phyloP scores from a whole-genome alignment of 495 filamentous ascomycete species.

The Neurospora sp. region DNA sequence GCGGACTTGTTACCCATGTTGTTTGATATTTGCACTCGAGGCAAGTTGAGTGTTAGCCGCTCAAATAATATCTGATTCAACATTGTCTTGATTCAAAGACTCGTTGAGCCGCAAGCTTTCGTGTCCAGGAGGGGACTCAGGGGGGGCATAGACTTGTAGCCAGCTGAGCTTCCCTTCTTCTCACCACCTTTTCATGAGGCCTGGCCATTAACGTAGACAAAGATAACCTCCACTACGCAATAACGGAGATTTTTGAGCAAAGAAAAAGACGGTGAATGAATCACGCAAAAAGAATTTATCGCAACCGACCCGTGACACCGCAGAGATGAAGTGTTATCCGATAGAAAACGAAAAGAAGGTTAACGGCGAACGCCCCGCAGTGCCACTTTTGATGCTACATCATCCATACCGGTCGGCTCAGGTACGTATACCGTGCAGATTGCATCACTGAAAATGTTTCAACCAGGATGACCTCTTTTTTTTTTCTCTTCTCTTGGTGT shows the following conservation, averaged over 20 bases:
- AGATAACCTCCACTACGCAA: not conserved
- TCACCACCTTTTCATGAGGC: not conserved
- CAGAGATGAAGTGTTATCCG: not conserved
- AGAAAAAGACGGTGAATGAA: not conserved
- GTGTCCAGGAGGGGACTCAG: not conserved
- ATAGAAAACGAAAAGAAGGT: not conserved
- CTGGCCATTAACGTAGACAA: not conserved
- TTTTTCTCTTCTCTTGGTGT: not conserved
- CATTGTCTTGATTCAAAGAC: not conserved
- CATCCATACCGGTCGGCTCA: not conserved
- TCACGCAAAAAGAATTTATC: not conserved
- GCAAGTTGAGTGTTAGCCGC: not conserved
- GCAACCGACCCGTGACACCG: not conserved
- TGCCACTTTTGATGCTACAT: not conserved
- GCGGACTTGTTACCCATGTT: not conserved
- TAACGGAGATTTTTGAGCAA: not conserved
- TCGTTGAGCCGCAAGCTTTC: not conserved
- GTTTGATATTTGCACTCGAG: not conserved
- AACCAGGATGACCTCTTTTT: not conserved
- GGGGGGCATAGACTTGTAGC: not conserved
- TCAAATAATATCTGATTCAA: not conserved
- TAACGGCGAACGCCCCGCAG: not conserved
- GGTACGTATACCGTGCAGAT: not conserved
- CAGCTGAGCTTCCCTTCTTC: not conserved
- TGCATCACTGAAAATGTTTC: not conserved